A percentile compares a stretch with the other conserved stretches of the same genome.
phyloP scores from a whole-genome alignment of 345 rosid genomes.

The Psidium guajava region DNA sequence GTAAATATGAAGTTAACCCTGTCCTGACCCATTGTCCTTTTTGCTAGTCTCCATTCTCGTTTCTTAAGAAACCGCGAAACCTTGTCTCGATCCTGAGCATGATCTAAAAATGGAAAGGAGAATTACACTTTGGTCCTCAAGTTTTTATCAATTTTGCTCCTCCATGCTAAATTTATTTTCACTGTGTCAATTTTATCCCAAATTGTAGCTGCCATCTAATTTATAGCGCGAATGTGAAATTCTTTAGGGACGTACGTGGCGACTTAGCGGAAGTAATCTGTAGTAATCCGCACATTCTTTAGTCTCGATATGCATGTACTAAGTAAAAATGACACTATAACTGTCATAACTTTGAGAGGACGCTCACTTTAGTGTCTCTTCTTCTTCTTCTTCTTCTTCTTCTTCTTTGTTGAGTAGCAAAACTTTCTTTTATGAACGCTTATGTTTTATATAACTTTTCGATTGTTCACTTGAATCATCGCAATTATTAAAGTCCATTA shows the following conservation, averaged over 20 bases:
- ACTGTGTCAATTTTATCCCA: not conserved
- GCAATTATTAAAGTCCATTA: too few relatives aligned
- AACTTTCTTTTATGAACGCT: too few relatives aligned
- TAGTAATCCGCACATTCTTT: not conserved
- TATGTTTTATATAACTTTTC: too few relatives aligned
- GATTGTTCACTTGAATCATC: too few relatives aligned
- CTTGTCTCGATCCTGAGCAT: not conserved
- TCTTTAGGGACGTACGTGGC: not conserved
- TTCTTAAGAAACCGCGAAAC: not conserved
- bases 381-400: too few relatives aligned
- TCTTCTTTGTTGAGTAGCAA: too few relatives aligned
- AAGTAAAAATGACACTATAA: too few relatives aligned
- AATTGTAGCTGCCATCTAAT: not conserved
- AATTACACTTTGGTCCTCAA: not conserved
- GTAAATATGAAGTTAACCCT: too few relatives aligned
- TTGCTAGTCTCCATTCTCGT: too few relatives aligned
- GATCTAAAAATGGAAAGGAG: not conserved
- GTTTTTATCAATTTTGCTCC: not conserved
- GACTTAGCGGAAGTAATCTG: not conserved
- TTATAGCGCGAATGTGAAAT: not conserved
- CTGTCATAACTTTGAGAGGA: too few relatives aligned
- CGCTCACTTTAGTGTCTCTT: too few relatives aligned
- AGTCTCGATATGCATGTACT: not conserved
- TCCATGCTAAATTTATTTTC: not conserved
- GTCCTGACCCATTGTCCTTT: too few relatives aligned